These are phyloP conservation scores for Penicillium waksmanii DNA, from an alignment of 495 filamentous ascomycete species.

Conservation along the genomic window DNA sequence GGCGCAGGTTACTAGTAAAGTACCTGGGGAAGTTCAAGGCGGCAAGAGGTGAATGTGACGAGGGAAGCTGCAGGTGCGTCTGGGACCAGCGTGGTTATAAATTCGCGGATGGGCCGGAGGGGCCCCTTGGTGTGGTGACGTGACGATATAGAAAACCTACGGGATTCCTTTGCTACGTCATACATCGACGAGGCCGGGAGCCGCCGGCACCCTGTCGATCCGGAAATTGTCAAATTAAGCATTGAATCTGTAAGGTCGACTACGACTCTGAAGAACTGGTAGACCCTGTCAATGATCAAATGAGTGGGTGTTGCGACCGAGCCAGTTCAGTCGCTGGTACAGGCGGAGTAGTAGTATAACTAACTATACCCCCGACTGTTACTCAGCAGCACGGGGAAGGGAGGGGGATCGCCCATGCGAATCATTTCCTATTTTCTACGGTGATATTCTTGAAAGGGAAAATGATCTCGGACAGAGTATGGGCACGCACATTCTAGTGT, in stretches of 20 bases:
- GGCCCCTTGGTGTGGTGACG: conserved; percentile 33
- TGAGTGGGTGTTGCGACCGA: conserved; percentile 7
- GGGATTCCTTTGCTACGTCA: conserved; percentile 39
- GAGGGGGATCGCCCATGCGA: not conserved
- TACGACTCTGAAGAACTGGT: conserved; percentile 6
- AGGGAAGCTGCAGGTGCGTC: conserved; percentile 15
- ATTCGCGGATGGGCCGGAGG: conserved; percentile 39
- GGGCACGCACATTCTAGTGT: not conserved
- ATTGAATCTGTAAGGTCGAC: conserved; percentile 9
- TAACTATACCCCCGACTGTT: no score
- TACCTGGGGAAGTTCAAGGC: not conserved
- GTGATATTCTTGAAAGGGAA: not conserved
- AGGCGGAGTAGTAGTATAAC: no score
- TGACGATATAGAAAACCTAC: conserved; percentile 35
- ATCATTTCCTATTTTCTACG: not conserved
- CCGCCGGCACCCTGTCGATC: conserved; percentile 16
- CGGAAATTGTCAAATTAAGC: not conserved
- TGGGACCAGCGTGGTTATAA: conserved; percentile 27
- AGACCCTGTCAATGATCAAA: conserved; percentile 23
- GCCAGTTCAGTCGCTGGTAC: not conserved
- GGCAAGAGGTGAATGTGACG: not conserved
- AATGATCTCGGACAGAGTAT: not conserved
- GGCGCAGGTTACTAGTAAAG: not conserved
- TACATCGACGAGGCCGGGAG: conserved; percentile 33
- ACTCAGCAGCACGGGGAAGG: not conserved